Percentiles rank a stretch among this genome's conserved stretches.
These are phyloP conservation scores for Oleoguttula mirabilis DNA, from an alignment of 495 filamentous ascomycete genomes.

Conservation along the genomic window DNA sequence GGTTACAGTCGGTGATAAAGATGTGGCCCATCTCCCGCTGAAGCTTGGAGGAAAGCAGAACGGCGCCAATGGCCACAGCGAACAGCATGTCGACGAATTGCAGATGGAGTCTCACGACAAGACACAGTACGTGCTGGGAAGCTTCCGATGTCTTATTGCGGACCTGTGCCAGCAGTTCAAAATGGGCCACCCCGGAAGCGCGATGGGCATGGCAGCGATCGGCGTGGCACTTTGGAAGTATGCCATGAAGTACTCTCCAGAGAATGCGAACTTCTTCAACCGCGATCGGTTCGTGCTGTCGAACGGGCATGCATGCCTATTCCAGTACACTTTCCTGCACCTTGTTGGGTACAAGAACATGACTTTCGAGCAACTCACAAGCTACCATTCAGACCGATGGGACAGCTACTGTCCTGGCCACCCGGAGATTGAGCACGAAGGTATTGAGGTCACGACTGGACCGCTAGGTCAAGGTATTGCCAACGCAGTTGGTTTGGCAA, in stretches of 20 bases:
- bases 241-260: conserved; percentile 39
- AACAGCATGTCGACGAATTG: conserved; percentile 8
- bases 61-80: conserved; percentile 4
- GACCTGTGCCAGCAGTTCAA: conserved; percentile 50
- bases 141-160: conserved; percentile 43
- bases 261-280: conserved; percentile 39
- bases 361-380: conserved; percentile 48
- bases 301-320: conserved; percentile 48
- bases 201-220: conserved; percentile 47
- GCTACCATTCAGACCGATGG: conserved; percentile 43
- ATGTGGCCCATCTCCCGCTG: too few species aligned
- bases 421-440: conserved; percentile 49
- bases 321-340: conserved; percentile 48
- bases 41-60: conserved; percentile 7
- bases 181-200: conserved; percentile 45
- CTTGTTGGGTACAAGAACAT: conserved; percentile 46
- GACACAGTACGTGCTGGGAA: conserved; percentile 33
- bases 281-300: conserved; percentile 44
- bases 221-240: conserved; percentile 42
- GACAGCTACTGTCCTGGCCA: conserved; percentile 43
- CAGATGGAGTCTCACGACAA: conserved; percentile 13
- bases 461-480: conserved; percentile 49
- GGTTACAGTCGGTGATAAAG: too few species aligned
- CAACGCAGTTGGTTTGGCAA: conserved; percentile 48
- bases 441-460: conserved; percentile 52